These are phyloP conservation scores for Penicillium brasilianum DNA, from an alignment of 2,329 filamentous ascomycete species.

Conservation along the genomic window DNA sequence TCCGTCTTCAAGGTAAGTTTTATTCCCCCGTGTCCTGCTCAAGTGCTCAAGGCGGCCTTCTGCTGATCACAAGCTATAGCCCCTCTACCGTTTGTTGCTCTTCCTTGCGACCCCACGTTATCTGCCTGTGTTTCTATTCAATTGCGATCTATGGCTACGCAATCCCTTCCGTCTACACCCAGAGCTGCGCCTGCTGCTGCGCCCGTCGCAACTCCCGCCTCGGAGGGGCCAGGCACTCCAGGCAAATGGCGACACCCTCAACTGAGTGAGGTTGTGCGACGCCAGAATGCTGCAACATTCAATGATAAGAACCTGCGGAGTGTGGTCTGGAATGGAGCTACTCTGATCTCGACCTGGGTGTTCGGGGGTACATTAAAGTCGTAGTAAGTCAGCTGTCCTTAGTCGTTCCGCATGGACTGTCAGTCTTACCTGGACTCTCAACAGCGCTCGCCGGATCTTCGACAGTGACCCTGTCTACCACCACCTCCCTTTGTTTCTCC, in stretches of 20 bases:
- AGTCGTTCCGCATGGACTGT: background rate
- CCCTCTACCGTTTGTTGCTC: conserved; percentile 2
- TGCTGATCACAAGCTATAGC: conserved; percentile 13
- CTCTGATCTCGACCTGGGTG: conserved; percentile 58
- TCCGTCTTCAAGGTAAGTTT: conserved; percentile 16
- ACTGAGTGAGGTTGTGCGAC: conserved; percentile 81
- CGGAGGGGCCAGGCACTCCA: conserved; percentile 51
- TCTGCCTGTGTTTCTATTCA: background rate
- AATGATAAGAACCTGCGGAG: conserved; percentile 74
- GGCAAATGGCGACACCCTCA: conserved; percentile 92
- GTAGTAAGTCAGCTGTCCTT: conserved; percentile 38
- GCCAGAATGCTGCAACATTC: conserved; percentile 79
- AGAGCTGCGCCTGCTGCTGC: conserved; percentile 34
- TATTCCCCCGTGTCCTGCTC: background rate
- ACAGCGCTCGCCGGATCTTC: conserved; percentile 38
- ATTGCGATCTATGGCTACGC: conserved; percentile 40
- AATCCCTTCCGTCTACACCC: conserved; percentile 50
- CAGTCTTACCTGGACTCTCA: conserved; percentile 12
- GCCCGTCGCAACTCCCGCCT: conserved; percentile 28
- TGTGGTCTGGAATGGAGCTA: conserved; percentile 69
- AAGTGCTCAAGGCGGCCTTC: background rate
- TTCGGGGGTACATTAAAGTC: conserved; percentile 47
- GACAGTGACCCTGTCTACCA: conserved; percentile 46
- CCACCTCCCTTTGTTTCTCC: conserved; percentile 56
- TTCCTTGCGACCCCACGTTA: background rate